Base-by-base conservation (phyloP, 164 flowering plant genomes). In the Dillenia turbinata region DNA sequence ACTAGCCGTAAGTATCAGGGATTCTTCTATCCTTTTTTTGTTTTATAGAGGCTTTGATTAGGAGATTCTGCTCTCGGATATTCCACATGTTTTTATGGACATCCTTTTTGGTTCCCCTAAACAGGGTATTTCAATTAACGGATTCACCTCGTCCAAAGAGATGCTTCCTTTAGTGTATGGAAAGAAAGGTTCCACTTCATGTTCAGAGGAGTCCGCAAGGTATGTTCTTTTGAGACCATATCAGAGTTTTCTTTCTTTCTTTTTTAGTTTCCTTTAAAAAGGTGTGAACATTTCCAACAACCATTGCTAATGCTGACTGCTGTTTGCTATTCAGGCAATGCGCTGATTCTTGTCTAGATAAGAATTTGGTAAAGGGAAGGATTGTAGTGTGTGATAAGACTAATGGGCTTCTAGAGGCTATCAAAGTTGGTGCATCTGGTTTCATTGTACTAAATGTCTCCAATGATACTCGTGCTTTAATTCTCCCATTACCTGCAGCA, bases 81-180 rank as follows among this genome's bases (percentile, higher is more conserved):
- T 47, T 10, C 8, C 17, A 51, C 17, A 51, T 3, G n/a, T 33
- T 51, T 51, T n/a, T 19, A 19, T 19, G 22, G 22, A 14, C 17
- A 26, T 51, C 12, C 22, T 19, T 19, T 40, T 9, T 52, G 49
- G 22, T 33, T 12, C 8, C 16, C 50, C n/a, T 1, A 8, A 44
- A 15, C 70, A 70, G 75, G 80, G 80, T 17, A 50, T 12, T 22
- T 44, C 66, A 0, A n/a, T 74, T n/a, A 75, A 72, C 57, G 17
- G 71, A 48, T 66, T 72, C 52, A n/a, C 12, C 5, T 12, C 56
- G 6, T 54, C 59, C 1, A 60, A 58, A 48, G 60, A 17, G 26
- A 56, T 26, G 16, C 47, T 51, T 47, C 73, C 73, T 7, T 22
- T 75, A 44, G 14, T 64, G 1, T 54, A 47, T 40, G 75, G 75